Conservation (phyloP, 495 filamentous ascomycete species). For the Aspergillus avenaceus region DNA sequence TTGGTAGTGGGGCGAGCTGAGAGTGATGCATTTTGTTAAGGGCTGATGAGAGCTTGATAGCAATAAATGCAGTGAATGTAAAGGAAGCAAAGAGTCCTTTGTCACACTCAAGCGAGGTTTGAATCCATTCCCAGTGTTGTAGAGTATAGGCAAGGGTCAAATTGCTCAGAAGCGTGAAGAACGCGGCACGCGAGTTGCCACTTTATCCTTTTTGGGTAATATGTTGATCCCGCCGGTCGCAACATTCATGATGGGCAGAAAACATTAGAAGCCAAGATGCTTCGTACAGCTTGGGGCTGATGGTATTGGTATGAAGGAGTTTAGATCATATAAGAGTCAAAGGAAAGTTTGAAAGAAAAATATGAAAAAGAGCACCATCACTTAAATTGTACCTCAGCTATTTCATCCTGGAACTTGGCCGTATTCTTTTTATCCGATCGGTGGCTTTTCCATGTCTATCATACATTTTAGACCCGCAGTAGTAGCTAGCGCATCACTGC, state of each 20-base stretch:
- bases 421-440: no score
- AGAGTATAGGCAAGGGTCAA: conserved; percentile 13
- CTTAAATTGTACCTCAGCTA: no score
- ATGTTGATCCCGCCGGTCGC: conserved; percentile 28
- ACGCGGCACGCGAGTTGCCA: conserved; percentile 30
- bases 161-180: conserved; percentile 13
- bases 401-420: no score
- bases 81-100: not conserved
- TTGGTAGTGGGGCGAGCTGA: conserved; percentile 82
- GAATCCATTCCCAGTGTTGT: conserved; percentile 4
- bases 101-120: not conserved
- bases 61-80: not conserved
- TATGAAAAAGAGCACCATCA: no score
- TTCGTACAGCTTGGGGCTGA: no score
- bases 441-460: not conserved
- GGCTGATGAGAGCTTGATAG: not conserved
- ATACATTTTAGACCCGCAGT: not conserved
- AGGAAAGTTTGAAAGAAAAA: no score
- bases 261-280: no score
- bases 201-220: conserved; percentile 46
- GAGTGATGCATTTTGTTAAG: conserved; percentile 59
- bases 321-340: no score
- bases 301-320: no score
- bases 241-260: not conserved
- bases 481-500: not conserved